phyloP scores from a whole-genome alignment of 1,284 basidiomycete species.

The Leucoagaricus sp. region DNA sequence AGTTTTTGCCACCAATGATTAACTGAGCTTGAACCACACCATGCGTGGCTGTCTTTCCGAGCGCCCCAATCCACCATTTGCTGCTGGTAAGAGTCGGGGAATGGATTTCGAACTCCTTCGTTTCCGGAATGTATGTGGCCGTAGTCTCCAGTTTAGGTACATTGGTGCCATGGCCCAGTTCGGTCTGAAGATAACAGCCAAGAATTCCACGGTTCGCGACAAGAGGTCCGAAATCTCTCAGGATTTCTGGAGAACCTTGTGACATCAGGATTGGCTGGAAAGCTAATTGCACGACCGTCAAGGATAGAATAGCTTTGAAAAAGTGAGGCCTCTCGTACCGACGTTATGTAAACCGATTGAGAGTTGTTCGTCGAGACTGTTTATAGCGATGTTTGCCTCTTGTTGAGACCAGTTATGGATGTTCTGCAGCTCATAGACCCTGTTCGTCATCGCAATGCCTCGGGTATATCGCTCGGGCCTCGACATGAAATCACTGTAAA shows the following conservation, averaged over 20 bases:
- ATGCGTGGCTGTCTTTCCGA: conserved; percentile 77
- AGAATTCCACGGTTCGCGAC: conserved; percentile 59
- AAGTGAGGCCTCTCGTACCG: conserved; percentile 41
- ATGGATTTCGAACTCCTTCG: conserved; percentile 74
- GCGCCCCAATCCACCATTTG: conserved; percentile 84
- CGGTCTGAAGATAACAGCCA: conserved; percentile 75
- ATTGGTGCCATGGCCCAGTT: conserved; percentile 79
- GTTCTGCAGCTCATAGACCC: conserved; percentile 58
- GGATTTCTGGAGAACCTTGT: conserved; percentile 54
- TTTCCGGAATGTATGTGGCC: conserved; percentile 71
- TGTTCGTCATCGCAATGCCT: conserved; percentile 51
- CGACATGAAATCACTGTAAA: conserved; percentile 49
- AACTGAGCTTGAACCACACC: conserved; percentile 80
- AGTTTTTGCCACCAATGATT: conserved; percentile 61
- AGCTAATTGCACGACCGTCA: conserved; percentile 35
- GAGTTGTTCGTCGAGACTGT: conserved; percentile 51
- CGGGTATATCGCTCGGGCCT: conserved; percentile 52
- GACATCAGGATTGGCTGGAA: conserved; percentile 68
- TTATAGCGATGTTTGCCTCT: conserved; percentile 46
- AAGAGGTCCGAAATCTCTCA: conserved; percentile 50
- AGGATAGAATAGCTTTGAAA: neutral
- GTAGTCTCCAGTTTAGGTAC: conserved; percentile 75
- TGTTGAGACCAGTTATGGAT: conserved; percentile 52
- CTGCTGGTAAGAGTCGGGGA: conserved; percentile 76
- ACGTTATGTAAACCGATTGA: conserved; percentile 56